Evolutionary conservation across 805 yeast species (phyloP), one percentile per base, ranked within the genome.

Genomic region (Teunomyces cretensis): DNA sequence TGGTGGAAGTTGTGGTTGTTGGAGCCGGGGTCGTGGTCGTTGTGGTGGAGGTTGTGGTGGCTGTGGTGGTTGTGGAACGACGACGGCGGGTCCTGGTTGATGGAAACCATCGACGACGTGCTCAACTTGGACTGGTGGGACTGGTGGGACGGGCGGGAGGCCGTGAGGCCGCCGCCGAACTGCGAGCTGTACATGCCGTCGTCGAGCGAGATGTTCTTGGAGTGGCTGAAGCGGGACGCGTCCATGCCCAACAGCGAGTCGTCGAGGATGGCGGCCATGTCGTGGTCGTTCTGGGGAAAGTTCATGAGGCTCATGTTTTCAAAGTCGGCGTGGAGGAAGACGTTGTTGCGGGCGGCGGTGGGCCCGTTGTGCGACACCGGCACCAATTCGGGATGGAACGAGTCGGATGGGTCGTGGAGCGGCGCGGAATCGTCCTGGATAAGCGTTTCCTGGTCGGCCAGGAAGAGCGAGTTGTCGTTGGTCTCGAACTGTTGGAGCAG

Each of bases 401-500:
- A 3, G 22, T 19, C 22, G 6, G 22, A 6, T 6, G 22, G 3
- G 22, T 19, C 22, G 22, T 19, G 22, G 22, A 19, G 22, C 22
- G 22, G 22, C 22, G 22, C 22, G 22, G 22, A 3, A 6, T 19
- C 24, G 15, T 28, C 27, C 22, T 37, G 27, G 27, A 33, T 19
- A 11, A 16, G 36, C 15, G 14, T 22, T 11, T 42, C 16, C 17
- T 31, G 37, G 39, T 42, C 33, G 27, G 26, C 40, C 39, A 27
- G 39, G 39, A 44, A 33, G 38, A 42, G 35, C 32, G 48, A 40
- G 12, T 47, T 42, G 33, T 27, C 35, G 43, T 33, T 26, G 15
- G 16, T 48, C 7, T 62, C 62, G 39, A 62, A 61, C 16, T 63
- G 64, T 49, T 67, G 70, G 15, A 68, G 72, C 24, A 70, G 58